Conservation (phyloP, 129 eudicot species). For the Flaveria linearis region DNA sequence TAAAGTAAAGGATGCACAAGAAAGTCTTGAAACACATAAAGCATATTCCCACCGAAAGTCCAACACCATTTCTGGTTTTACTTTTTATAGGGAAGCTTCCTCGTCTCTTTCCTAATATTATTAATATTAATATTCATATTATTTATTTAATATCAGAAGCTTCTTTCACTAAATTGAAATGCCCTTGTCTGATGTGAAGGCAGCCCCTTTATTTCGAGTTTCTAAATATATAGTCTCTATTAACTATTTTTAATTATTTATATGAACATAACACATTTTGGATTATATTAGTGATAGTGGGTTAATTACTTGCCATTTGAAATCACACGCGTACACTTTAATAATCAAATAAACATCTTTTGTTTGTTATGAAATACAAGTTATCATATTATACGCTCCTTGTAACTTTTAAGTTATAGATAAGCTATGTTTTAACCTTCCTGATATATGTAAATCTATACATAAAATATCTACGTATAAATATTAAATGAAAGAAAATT, state of each 20-base stretch:
- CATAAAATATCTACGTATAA: too few species aligned
- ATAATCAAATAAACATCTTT: too few species aligned
- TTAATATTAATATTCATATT: too few species aligned
- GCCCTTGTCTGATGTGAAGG: not conserved
- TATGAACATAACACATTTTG: not conserved
- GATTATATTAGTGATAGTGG: not conserved
- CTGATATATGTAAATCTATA: too few species aligned
- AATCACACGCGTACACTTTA: too few species aligned
- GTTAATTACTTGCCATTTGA: too few species aligned
- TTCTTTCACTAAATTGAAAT: not conserved
- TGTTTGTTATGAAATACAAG: too few species aligned
- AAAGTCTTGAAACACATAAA: conserved; percentile 11
- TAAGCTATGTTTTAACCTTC: too few species aligned
- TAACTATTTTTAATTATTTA: not conserved
- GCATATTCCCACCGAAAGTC: conserved; percentile 45
- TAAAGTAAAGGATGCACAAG: conserved; percentile 14
- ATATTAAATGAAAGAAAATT: too few species aligned
- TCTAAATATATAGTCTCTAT: not conserved
- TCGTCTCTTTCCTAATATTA: conserved; percentile 1
- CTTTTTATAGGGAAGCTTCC: conserved; percentile 15
- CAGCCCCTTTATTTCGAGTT: not conserved
- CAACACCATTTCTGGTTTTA: conserved; percentile 2
- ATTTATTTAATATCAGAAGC: conserved; percentile 4
- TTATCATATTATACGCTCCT: too few species aligned
- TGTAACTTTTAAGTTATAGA: too few species aligned